phyloP scores from a whole-genome alignment of 768 basidiomycete species.

The Phallus indusiatus region DNA sequence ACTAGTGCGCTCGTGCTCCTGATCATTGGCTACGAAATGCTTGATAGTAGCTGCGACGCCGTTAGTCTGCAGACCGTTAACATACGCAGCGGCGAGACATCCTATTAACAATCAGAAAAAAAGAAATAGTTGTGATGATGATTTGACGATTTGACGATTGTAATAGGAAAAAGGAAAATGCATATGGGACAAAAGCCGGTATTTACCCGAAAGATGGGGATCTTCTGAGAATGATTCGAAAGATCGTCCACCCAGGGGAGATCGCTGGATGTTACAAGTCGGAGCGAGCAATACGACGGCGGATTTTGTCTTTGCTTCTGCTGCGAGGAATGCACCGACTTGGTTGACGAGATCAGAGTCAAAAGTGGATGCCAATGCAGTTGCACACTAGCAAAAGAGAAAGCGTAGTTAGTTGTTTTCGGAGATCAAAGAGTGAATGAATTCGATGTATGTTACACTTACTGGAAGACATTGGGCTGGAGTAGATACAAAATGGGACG shows the following conservation, averaged over 20 bases:
- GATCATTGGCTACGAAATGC: constrained; percentile 78
- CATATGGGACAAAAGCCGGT: not conserved
- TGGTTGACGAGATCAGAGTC: constrained; percentile 45
- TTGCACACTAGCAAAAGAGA: constrained; percentile 41
- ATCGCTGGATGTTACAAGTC: constrained; percentile 68
- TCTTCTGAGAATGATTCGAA: constrained; percentile 73
- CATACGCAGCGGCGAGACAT: constrained; percentile 56
- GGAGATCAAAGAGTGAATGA: not conserved
- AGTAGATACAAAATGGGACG: constrained; percentile 52
- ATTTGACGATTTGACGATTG: not conserved
- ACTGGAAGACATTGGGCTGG: constrained; percentile 62
- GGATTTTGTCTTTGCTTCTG: constrained; percentile 58
- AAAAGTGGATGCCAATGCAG: constrained; percentile 63
- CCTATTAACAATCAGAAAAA: constrained; percentile 35
- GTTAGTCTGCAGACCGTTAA: constrained; percentile 68
- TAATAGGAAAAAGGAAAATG: not conserved
- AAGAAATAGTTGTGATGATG: not conserved
- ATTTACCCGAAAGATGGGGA: constrained; percentile 50
- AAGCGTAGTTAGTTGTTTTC: not conserved
- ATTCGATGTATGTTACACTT: constrained; percentile 15
- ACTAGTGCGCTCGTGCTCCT: constrained; percentile 65
- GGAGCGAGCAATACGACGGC: constrained; percentile 58
- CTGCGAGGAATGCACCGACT: constrained; percentile 50
- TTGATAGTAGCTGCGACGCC: constrained; percentile 74
- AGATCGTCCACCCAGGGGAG: constrained; percentile 47